A percentile compares a stretch with the other conserved stretches of the same genome.
phyloP scores from a whole-genome alignment of 306 rosid species.

The Astragalus membranaceus region DNA sequence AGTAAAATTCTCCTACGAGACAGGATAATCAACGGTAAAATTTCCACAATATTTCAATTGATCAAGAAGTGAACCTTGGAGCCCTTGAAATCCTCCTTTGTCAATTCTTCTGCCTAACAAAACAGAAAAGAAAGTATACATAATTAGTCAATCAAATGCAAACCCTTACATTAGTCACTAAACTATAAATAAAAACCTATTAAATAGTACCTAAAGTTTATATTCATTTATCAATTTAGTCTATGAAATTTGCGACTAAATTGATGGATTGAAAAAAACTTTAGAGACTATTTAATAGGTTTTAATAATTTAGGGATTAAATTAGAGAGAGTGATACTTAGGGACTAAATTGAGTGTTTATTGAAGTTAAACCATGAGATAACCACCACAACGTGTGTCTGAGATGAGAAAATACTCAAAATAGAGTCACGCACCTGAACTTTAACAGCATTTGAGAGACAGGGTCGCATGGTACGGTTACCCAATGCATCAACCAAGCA shows the following conservation, averaged over 20 bases:
- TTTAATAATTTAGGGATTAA: no score
- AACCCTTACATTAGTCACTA: no score
- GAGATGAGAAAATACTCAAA: background rate
- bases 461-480: conserved; percentile 95
- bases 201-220: no score
- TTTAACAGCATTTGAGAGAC: conserved; percentile 83
- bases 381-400: background rate
- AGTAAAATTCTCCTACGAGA: background rate
- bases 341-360: no score
- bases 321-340: no score
- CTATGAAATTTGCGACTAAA: no score
- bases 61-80: conserved; percentile 59
- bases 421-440: conserved; percentile 46
- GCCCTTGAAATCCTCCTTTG: conserved; percentile 76
- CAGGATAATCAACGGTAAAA: background rate
- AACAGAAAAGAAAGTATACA: background rate
- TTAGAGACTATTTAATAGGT: no score
- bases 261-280: no score
- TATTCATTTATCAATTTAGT: no score
- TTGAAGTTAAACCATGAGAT: background rate
- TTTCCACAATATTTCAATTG: background rate
- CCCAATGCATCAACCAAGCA: conserved; percentile 85
- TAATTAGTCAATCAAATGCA: no score
- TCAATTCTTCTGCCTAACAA: conserved; percentile 67
- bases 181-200: no score